Conservation (phyloP, 768 basidiomycete species). For the Glaciozyma martinii region DNA sequence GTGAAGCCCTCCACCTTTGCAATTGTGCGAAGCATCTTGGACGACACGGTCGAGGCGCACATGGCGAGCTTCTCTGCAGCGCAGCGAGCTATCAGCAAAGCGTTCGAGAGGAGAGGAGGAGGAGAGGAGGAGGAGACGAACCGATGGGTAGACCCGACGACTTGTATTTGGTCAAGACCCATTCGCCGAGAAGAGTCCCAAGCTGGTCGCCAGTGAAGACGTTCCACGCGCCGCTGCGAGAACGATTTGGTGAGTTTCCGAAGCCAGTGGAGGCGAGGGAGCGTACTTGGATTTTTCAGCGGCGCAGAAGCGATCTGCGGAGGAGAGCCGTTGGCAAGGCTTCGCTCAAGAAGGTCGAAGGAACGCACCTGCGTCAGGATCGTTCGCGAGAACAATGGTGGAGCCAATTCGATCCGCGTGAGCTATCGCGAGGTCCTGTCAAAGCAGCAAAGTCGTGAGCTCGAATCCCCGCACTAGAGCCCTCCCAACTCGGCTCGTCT, state of each 20-base stretch:
- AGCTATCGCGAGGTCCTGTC: conserved; percentile 61
- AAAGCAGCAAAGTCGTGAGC: conserved; percentile 1
- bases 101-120: background rate
- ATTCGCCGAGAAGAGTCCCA: conserved; percentile 50
- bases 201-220: conserved; percentile 79
- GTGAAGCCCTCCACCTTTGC: conserved; percentile 67
- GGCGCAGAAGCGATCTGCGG: conserved; percentile 17
- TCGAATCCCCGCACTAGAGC: background rate
- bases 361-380: conserved; percentile 76
- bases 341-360: conserved; percentile 55
- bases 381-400: conserved; percentile 70
- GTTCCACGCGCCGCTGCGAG: conserved; percentile 49
- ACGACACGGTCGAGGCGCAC: conserved; percentile 83
- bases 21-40: conserved; percentile 76
- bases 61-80: conserved; percentile 57
- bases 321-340: conserved; percentile 39
- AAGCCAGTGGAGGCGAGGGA: background rate
- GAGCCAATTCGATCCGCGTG: conserved; percentile 52
- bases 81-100: background rate
- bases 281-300: conserved; percentile 8
- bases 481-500: background rate
- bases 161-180: conserved; percentile 45
- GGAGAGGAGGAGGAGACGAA: conserved; percentile 24
- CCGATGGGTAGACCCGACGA: conserved; percentile 46
- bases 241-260: background rate